A percentile compares a stretch with the other conserved stretches of the same genome.
Evolutionary conservation across 345 rosid genomes (phyloP).

Genomic region (Cardamine occulta): DNA sequence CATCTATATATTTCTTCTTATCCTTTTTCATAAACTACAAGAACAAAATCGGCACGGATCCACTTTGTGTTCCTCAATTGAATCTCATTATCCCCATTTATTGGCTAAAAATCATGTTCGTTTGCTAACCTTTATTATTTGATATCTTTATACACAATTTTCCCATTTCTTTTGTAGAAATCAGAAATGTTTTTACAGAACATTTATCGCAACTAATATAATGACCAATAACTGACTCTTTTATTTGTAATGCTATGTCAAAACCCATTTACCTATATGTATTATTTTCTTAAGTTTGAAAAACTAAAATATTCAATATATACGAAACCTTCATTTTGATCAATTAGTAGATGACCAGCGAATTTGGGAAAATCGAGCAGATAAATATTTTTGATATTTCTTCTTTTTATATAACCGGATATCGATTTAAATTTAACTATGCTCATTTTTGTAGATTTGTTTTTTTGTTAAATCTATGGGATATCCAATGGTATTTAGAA

Average conservation of each 20-base stretch:
- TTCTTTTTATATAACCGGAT: background rate
- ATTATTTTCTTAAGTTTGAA: background rate
- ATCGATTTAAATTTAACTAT: constrained; percentile 8
- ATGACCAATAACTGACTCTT: background rate
- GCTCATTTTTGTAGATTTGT: background rate
- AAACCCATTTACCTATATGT: background rate
- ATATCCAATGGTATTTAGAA: constrained; percentile 28
- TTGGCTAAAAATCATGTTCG: constrained; percentile 20
- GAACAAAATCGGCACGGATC: constrained; percentile 21
- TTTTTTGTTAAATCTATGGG: constrained; percentile 13
- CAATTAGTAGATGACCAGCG: background rate
- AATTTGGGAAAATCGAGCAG: background rate
- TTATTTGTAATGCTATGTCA: background rate
- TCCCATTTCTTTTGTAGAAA: background rate
- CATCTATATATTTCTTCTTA: constrained; percentile 1
- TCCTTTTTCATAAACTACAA: constrained; percentile 15
- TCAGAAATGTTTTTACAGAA: background rate
- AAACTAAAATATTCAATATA: background rate
- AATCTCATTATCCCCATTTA: constrained; percentile 27
- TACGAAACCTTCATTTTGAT: background rate
- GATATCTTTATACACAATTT: background rate
- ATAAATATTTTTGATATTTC: background rate
- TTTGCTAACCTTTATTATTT: background rate
- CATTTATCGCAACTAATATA: background rate
- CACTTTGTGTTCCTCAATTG: constrained; percentile 31